A percentile compares a stretch with the other conserved stretches of the same genome.
These are phyloP conservation scores for Linnemannia hyalina DNA, from an alignment of 192 early-diverging fungal genomes.

Conservation along the genomic window DNA sequence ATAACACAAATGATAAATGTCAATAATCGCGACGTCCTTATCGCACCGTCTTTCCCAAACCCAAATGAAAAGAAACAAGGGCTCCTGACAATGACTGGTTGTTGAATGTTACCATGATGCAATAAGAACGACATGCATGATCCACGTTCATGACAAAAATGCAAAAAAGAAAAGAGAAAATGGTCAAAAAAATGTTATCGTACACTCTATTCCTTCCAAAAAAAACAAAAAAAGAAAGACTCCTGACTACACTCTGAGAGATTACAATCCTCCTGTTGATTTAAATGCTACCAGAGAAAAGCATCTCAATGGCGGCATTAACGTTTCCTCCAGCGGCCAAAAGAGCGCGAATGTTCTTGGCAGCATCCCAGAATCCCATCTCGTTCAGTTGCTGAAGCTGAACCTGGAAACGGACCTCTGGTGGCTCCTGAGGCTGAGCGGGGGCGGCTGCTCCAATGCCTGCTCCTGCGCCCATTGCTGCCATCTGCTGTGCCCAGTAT, in stretches of 20 bases:
- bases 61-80: too few relatives aligned
- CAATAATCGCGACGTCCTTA: too few relatives aligned
- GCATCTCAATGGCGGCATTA: slow-evolving; percentile 92
- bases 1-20: too few relatives aligned
- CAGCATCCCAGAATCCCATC: slow-evolving; percentile 95
- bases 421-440: slow-evolving; percentile 59
- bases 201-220: slow-evolving; percentile 19
- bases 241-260: neutral
- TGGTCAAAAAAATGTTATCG: slow-evolving; percentile 7
- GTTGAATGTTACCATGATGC: too few relatives aligned
- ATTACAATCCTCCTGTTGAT: neutral
- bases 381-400: slow-evolving; percentile 92
- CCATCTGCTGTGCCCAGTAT: slow-evolving; percentile 57
- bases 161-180: slow-evolving; percentile 4
- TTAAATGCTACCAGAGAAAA: slow-evolving; percentile 68
- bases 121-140: neutral
- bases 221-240: neutral
- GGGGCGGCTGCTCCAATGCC: slow-evolving; percentile 55
- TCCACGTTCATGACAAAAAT: neutral
- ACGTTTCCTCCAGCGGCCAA: slow-evolving; percentile 88
- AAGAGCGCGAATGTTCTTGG: slow-evolving; percentile 92
- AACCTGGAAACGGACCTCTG: slow-evolving; percentile 75
- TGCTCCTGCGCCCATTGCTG: slow-evolving; percentile 47
- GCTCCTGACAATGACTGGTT: too few relatives aligned
- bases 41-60: too few relatives aligned